Evolutionary conservation across 2,329 filamentous ascomycete genomes (phyloP), one percentile per base, ranked within the genome.

Genomic region (Cadophora sp.): DNA sequence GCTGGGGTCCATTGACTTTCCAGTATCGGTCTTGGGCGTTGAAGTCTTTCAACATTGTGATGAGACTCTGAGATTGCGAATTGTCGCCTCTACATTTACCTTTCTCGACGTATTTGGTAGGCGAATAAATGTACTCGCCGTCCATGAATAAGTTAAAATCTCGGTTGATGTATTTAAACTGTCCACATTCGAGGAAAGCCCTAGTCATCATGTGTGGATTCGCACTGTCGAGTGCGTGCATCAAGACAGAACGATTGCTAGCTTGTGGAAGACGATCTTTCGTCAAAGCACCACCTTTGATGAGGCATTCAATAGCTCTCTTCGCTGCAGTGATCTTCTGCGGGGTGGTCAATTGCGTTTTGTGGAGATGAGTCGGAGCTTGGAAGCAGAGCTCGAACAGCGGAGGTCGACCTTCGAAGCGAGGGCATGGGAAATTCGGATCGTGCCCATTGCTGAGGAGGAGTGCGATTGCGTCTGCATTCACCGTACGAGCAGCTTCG

Each of bases 131-230:
- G 71, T 83, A 82, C 5, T 79, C 81, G 27, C 83, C 83, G 50
- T 84, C 80, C 1, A 78, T 84, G 76, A 83, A 87, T 67, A 83
- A 79, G 70, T 89, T 87, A 72, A 83, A 86, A 0, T 84, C 79
- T 68, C 86, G 83, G 77, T 91, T 91, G 72, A 91, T 79, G 39
- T 85, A 79, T 73, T 88, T 87, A 87, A 88, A 91, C 78, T 90
- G 83, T 51, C 85, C 87, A 0, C 85, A 85, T 72, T 88, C 88
- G 8, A 91, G 80, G 1, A 91, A 81, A 0, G 85, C 82, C 50
- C 83, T 83, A 0, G 86, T 85, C 6, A 87, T 86, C 0, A 81
- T 78, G 2, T 89, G 67, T 0, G 88, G 82, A 50, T 88, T 84
- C 8, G 78, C 71, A 0, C 85, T 83, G 64, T 89, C 85, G 27